Conservation (phyloP, 2,329 filamentous ascomycete genomes). For the Exophiala bonariae region DNA sequence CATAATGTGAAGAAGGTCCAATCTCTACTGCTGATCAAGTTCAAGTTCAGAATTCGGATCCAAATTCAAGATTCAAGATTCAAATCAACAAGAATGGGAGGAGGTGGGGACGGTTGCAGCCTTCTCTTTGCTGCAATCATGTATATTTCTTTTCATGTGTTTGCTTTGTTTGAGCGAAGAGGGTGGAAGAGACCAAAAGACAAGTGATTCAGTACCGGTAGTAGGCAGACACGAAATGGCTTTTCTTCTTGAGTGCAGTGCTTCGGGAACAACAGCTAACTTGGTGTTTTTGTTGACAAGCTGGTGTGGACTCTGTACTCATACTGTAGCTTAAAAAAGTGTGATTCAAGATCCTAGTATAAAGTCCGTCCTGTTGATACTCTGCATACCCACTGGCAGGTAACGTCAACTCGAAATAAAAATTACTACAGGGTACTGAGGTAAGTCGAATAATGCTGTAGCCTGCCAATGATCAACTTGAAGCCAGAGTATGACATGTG, state of each 20-base stretch:
- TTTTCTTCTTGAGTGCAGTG: conserved; percentile 2
- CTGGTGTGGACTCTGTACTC: too few relatives aligned
- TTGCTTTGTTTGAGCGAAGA: conserved; percentile 13
- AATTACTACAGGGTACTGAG: too few relatives aligned
- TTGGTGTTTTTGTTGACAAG: not conserved
- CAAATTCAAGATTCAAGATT: too few relatives aligned
- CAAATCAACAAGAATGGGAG: too few relatives aligned
- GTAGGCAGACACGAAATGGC: not conserved
- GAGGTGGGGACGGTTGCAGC: not conserved
- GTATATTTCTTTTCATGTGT: conserved; percentile 23
- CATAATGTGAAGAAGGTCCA: conserved; percentile 19
- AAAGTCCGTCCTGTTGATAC: too few relatives aligned
- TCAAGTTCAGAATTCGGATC: conserved; percentile 1
- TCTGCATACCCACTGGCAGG: too few relatives aligned
- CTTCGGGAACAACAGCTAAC: not conserved
- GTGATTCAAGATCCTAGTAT: conserved; percentile 6
- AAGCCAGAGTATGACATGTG: too few relatives aligned
- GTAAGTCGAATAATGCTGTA: too few relatives aligned
- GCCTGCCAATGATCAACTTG: too few relatives aligned
- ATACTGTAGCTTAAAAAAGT: conserved; percentile 6
- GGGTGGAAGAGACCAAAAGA: conserved; percentile 3
- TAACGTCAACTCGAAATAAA: too few relatives aligned
- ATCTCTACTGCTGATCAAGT: conserved; percentile 10
- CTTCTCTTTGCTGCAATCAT: conserved; percentile 17
- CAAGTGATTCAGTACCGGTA: conserved; percentile 1